Conservation (phyloP, 192 early-diverging fungal genomes). For the Backusella mclennaniae region DNA sequence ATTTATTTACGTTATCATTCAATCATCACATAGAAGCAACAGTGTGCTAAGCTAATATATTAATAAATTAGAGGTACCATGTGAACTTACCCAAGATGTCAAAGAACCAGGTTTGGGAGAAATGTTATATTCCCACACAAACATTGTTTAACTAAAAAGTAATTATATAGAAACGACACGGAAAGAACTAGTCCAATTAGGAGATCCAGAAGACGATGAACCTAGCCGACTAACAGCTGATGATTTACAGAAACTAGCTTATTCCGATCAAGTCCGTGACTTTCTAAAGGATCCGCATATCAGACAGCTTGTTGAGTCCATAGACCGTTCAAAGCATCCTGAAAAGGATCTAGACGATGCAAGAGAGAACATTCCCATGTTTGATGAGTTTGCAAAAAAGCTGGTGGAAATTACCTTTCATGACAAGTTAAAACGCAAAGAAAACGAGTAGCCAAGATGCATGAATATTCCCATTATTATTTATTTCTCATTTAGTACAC, state of each 20-base stretch:
- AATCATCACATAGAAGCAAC: neutral
- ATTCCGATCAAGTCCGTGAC: constrained; percentile 26
- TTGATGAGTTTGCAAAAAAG: constrained; percentile 15
- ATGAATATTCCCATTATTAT: neutral
- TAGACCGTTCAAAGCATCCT: constrained; percentile 22
- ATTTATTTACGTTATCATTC: neutral
- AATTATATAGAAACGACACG: neutral
- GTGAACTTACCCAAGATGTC: constrained; percentile 1
- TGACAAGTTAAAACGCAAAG: neutral
- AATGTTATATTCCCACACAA: neutral
- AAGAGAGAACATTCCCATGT: neutral
- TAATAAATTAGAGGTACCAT: constrained; percentile 12
- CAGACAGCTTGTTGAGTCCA: constrained; percentile 8
- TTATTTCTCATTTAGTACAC: neutral
- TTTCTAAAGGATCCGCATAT: constrained; percentile 25
- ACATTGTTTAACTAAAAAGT: neutral
- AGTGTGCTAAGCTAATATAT: neutral
- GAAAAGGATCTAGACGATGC: constrained; percentile 16
- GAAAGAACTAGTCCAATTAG: neutral
- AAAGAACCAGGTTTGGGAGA: neutral
- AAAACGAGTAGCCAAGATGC: neutral
- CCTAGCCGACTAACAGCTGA: constrained; percentile 9
- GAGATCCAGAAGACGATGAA: constrained; percentile 9
- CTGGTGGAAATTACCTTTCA: constrained; percentile 1
- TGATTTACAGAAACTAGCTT: neutral